These are phyloP conservation scores for Mercurialis annua DNA, from an alignment of 345 rosid genomes.

Conservation along the genomic window DNA sequence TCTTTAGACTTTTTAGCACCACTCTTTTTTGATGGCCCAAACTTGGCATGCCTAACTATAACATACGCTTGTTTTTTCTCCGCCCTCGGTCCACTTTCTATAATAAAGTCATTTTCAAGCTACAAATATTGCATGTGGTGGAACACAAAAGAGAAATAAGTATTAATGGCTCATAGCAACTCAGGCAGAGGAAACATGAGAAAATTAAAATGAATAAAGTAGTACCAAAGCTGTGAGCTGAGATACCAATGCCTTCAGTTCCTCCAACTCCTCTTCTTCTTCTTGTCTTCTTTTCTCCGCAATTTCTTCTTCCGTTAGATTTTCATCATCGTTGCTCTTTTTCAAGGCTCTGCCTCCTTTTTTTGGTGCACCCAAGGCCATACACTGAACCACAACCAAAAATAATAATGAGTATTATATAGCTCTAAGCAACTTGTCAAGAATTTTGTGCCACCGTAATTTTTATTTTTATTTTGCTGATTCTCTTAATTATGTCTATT, in stretches of 20 bases:
- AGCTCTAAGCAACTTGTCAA: not conserved
- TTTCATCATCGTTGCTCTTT: not conserved
- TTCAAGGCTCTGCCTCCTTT: not conserved
- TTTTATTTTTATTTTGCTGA: too few species aligned
- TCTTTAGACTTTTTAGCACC: constrained; percentile 42
- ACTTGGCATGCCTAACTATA: constrained; percentile 63
- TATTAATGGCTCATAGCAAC: not conserved
- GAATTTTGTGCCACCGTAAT: not conserved
- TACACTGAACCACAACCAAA: constrained; percentile 50
- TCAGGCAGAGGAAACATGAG: not conserved
- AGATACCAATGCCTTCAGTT: constrained; percentile 57
- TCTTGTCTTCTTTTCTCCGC: constrained; percentile 38
- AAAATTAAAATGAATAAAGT: constrained; percentile 2
- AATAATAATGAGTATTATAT: not conserved
- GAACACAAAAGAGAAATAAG: not conserved
- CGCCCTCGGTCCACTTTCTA: constrained; percentile 68
- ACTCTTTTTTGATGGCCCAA: constrained; percentile 67
- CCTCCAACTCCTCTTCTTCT: constrained; percentile 50
- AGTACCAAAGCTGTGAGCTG: constrained; percentile 56
- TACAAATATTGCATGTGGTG: constrained; percentile 21
- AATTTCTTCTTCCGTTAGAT: constrained; percentile 16
- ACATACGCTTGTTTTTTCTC: constrained; percentile 62
- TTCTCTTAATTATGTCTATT: too few species aligned
- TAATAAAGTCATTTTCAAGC: constrained; percentile 56
- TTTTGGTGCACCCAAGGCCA: constrained; percentile 32